Evolutionary conservation across 495 filamentous ascomycete species (phyloP), one percentile per base, ranked within the genome.

Genomic region (Annulohypoxylon moriforme): DNA sequence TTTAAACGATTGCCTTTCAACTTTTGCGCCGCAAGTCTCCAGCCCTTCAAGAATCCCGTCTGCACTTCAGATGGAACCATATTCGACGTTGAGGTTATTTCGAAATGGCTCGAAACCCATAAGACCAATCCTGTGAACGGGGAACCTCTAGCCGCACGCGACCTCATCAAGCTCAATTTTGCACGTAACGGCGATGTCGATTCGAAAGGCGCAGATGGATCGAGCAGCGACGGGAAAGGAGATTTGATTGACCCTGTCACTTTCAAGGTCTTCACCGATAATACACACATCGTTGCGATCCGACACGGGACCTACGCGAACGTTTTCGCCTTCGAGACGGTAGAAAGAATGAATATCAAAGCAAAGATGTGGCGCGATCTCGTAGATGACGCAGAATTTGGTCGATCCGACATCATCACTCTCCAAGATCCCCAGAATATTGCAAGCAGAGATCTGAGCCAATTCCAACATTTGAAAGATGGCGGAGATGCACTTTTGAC

Each of bases 1-100:
- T 99, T 98, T 85, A 91, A 91, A 76, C 92, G 93, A 24, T 87
- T 99, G 3, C 96, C 96, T 38, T 99, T 97, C 88, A 98, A 97
- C 85, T 98, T 95, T 83, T 99, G 96, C 87, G 93, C 96, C 67
- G 90, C 97, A 38, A 95, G 92, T 25, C 90, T 99, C 16, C 96
- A 98, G 76, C 96, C 96, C 1, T 97, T 94, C 82, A 84, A 89
- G 78, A 91, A 93, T 65, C 93, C 93, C 0, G 93, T 96, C 47
- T 96, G 93, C 80, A 96, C 92, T 6, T 67, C 85, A 5, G 83
- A 90, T 34, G 93, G 93, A 25, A 92, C 89, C 11, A 92, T 94
- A 53, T 96, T 96, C 77, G 93, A 97, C 75, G 87, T 95, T 60
- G 92, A 93, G 60, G 92, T 95, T 71, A 96, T 97, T 52, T 80